phyloP scores from a whole-genome alignment of 768 basidiomycete genomes.

The Podaxis rugospora region DNA sequence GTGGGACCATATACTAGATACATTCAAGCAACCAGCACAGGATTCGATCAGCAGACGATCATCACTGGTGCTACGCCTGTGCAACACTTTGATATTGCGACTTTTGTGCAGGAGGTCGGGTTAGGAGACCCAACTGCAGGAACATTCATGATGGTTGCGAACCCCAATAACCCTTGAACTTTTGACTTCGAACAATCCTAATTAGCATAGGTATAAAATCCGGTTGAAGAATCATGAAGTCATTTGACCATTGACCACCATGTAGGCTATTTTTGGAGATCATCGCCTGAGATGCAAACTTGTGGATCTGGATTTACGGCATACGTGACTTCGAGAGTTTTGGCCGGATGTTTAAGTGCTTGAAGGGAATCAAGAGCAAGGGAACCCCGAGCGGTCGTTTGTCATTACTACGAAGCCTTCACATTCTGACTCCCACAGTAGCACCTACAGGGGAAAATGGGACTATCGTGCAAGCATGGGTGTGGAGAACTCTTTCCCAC shows the following conservation, averaged over 20 bases:
- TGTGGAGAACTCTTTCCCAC: background rate
- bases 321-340: too few relatives aligned
- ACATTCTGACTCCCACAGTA: background rate
- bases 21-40: slow-evolving; percentile 37
- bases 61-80: slow-evolving; percentile 33
- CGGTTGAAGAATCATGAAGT: too few relatives aligned
- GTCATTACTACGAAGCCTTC: background rate
- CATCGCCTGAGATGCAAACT: too few relatives aligned
- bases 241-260: too few relatives aligned
- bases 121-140: slow-evolving; percentile 44
- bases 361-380: background rate
- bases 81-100: slow-evolving; percentile 36
- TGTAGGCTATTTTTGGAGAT: too few relatives aligned
- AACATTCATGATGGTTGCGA: slow-evolving; percentile 44
- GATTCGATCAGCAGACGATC: slow-evolving; percentile 35
- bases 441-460: background rate
- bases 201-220: too few relatives aligned
- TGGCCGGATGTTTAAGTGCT: too few relatives aligned
- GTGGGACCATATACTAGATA: slow-evolving; percentile 25
- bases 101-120: slow-evolving; percentile 34
- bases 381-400: background rate
- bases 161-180: background rate
- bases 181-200: background rate
- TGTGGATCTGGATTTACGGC: too few relatives aligned
- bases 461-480: background rate